Conservation (phyloP, 306 rosid genomes). For the Echinosophora koreensis region DNA sequence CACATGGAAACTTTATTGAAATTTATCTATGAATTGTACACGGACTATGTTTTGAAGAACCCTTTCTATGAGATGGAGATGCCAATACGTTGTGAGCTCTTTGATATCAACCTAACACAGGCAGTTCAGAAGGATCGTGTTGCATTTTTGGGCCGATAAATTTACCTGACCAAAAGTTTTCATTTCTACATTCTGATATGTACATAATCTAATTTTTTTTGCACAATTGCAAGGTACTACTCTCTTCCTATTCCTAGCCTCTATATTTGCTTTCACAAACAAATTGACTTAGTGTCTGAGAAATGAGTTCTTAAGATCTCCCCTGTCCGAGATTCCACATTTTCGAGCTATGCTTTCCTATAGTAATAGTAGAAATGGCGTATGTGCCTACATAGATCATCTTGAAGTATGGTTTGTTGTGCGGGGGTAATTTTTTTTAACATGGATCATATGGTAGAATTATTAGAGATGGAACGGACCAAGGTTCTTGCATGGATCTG, state of each 20-base stretch:
- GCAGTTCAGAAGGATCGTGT: slow-evolving; percentile 92
- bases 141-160: slow-evolving; percentile 76
- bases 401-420: neutral
- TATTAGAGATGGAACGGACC: neutral
- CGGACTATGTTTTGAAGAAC: slow-evolving; percentile 92
- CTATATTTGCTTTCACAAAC: slow-evolving; percentile 17
- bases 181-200: slow-evolving; percentile 20
- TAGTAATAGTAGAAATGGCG: neutral
- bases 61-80: slow-evolving; percentile 99
- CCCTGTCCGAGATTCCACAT: neutral
- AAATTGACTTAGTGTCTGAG: neutral
- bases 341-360: neutral
- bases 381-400: neutral
- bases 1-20: slow-evolving; percentile 87
- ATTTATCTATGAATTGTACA: slow-evolving; percentile 75
- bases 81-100: slow-evolving; percentile 96
- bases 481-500: neutral
- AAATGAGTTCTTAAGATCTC: slow-evolving; percentile 4
- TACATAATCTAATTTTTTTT: slow-evolving; percentile 17
- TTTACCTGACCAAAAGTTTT: neutral
- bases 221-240: slow-evolving; percentile 12
- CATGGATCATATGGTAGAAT: neutral
- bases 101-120: slow-evolving; percentile 75
- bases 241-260: slow-evolving; percentile 27
- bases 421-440: neutral